These are phyloP conservation scores for Melampsora americana DNA, from an alignment of 1,284 basidiomycete species.

Conservation along the genomic window DNA sequence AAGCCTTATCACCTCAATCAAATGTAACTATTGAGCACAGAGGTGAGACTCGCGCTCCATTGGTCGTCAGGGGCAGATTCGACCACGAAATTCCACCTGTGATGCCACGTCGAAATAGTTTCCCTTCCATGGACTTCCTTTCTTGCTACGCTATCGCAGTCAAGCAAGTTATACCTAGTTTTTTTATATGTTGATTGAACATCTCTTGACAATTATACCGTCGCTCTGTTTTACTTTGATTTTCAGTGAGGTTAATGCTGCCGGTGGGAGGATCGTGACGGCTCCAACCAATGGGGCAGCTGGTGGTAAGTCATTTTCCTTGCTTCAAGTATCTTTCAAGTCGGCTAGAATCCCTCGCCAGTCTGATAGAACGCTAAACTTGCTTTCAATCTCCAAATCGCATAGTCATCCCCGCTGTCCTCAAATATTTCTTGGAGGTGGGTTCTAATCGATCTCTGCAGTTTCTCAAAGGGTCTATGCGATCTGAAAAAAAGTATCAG, in stretches of 20 bases:
- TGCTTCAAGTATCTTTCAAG: neutral
- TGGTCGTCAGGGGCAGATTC: conserved; percentile 67
- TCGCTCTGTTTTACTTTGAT: conserved; percentile 5
- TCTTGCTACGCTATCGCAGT: conserved; percentile 89
- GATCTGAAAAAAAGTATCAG: neutral
- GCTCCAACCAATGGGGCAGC: conserved; percentile 76
- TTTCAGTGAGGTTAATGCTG: conserved; percentile 71
- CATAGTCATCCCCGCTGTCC: conserved; percentile 75
- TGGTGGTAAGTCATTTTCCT: conserved; percentile 29
- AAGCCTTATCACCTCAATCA: conserved; percentile 11
- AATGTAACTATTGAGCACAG: conserved; percentile 35
- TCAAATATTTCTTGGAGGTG: conserved; percentile 76
- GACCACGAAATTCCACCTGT: conserved; percentile 78
- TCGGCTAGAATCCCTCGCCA: neutral
- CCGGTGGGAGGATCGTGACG: conserved; percentile 87
- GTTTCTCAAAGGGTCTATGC: neutral
- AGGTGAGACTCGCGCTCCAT: conserved; percentile 47
- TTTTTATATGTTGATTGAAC: neutral
- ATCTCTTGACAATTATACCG: conserved; percentile 54
- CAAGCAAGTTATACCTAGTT: conserved; percentile 55
- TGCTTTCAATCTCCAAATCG: neutral
- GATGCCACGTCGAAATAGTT: conserved; percentile 68
- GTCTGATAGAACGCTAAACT: neutral
- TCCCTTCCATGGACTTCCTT: conserved; percentile 90
- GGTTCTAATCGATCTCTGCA: neutral